Evolutionary conservation across 73 alveolate species (phyloP).

Genomic region (Halteria grandinella): DNA sequence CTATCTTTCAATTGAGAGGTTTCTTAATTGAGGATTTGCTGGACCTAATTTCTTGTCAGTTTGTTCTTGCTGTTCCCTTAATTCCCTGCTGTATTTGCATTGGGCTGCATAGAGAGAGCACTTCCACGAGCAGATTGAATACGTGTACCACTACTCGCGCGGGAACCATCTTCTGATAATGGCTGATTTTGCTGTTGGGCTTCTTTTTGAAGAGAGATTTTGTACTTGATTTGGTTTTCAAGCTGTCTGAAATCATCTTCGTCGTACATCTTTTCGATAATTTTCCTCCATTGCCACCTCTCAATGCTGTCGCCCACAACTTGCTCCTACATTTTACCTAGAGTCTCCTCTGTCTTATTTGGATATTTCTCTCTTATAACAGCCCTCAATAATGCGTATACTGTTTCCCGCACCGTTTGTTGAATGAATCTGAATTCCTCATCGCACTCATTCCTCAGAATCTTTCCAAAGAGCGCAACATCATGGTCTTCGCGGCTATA

Average conservation of each 20-base stretch:
- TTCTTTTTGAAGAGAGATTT: not conserved
- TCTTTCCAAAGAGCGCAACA: slow-evolving; percentile 93
- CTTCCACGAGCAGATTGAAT: not conserved
- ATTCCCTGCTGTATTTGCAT: slow-evolving; percentile 29
- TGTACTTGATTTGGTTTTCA: slow-evolving; percentile 47
- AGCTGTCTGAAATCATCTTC: slow-evolving; percentile 79
- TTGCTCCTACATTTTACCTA: slow-evolving; percentile 59
- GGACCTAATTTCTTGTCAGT: slow-evolving; percentile 14
- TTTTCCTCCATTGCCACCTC: slow-evolving; percentile 88
- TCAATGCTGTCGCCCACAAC: slow-evolving; percentile 68
- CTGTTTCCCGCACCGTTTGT: slow-evolving; percentile 69
- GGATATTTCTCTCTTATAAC: slow-evolving; percentile 73
- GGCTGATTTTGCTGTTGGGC: not conserved
- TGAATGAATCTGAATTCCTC: slow-evolving; percentile 91
- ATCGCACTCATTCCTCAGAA: slow-evolving; percentile 97
- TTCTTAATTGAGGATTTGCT: not conserved
- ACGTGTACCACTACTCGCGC: not conserved
- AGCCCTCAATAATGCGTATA: slow-evolving; percentile 68
- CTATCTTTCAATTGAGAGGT: not conserved
- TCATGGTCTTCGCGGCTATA: slow-evolving; percentile 90
- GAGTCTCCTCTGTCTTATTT: slow-evolving; percentile 45
- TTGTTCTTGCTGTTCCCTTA: slow-evolving; percentile 1
- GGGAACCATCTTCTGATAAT: not conserved
- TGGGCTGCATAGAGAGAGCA: not conserved
- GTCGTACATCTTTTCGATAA: slow-evolving; percentile 84